Evolutionary conservation across 2,329 filamentous ascomycete species (phyloP), one percentile per base, ranked within the genome.

Genomic region (Ceratocystis diversiconidia): DNA sequence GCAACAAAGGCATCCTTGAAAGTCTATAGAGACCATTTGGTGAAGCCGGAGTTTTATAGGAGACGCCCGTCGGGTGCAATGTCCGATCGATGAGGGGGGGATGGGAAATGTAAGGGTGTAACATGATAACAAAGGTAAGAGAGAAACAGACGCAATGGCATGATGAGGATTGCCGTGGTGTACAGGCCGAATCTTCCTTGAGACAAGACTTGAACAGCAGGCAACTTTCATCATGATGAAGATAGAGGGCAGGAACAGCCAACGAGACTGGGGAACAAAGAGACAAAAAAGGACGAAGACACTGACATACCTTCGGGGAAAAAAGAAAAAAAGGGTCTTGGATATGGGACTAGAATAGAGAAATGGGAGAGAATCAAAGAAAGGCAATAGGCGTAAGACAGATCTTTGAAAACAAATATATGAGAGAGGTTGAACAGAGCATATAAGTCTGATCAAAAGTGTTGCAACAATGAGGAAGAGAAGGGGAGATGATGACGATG

Each of bases 181-280:
- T 57, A 15, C 52, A 57, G 28, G 52, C n/a, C 52, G 30, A 57
- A 57, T 57, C 22, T 57, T 57, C 52, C 52, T 30, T 57, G 52
- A 57, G 52, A 57, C 52, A 57, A 32, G 52, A 32, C 52, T 28
- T 57, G 52, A 32, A 57, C 52, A 32, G 17, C 28, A 28, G 52
- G n/a, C 12, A 17, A n/a, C 1, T 57, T 32, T 30, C 15, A 57
- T 32, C 52, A 57, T 32, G 28, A 57, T 32, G 52, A 32, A 50
- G 61, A 50, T 44, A 30, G 43, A 48, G 19, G 65, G 48, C 67
- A 68, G 64, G 67, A 67, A 69, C 52, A 67, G 28, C 19, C 8
- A 44, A 30, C 22, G 19, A 57, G 63, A 43, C 28, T 36, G 62
- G 22, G 25, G 28, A n/a, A 64, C 19, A 19, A 15, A 50, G 12